These are phyloP conservation scores for Thamnidium elegans DNA, from an alignment of 192 early-diverging fungal genomes.

Conservation along the genomic window DNA sequence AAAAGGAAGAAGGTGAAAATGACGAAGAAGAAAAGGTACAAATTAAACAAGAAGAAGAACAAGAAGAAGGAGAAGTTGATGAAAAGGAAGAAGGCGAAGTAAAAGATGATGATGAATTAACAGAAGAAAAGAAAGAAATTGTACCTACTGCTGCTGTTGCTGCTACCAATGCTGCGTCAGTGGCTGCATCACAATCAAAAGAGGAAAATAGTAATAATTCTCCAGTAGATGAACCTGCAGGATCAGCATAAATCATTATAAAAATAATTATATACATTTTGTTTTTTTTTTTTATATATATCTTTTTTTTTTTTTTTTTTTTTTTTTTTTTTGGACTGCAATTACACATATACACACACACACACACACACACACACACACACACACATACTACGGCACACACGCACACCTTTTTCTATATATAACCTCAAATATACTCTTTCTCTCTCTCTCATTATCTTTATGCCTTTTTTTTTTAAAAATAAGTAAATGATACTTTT, in stretches of 20 bases:
- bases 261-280: conserved; percentile 1
- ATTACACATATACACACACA: too few relatives aligned
- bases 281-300: background rate
- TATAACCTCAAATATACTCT: too few relatives aligned
- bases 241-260: conserved; percentile 19
- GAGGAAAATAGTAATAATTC: background rate
- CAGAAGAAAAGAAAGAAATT: too few relatives aligned
- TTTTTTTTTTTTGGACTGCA: too few relatives aligned
- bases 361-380: too few relatives aligned
- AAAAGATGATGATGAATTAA: background rate
- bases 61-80: conserved; percentile 5
- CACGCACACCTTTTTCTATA: too few relatives aligned
- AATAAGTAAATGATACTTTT: too few relatives aligned
- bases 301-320: background rate
- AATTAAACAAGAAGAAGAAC: conserved; percentile 3
- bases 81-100: conserved; percentile 14
- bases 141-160: conserved; percentile 7
- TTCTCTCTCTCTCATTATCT: too few relatives aligned
- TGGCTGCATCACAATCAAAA: background rate
- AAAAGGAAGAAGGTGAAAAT: background rate
- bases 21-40: background rate
- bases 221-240: conserved; percentile 15
- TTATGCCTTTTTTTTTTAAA: too few relatives aligned
- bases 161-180: conserved; percentile 11
- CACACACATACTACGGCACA: too few relatives aligned